These are phyloP conservation scores for Fraxinus pennsylvanica DNA, from an alignment of 257 asterid species.

Conservation along the genomic window DNA sequence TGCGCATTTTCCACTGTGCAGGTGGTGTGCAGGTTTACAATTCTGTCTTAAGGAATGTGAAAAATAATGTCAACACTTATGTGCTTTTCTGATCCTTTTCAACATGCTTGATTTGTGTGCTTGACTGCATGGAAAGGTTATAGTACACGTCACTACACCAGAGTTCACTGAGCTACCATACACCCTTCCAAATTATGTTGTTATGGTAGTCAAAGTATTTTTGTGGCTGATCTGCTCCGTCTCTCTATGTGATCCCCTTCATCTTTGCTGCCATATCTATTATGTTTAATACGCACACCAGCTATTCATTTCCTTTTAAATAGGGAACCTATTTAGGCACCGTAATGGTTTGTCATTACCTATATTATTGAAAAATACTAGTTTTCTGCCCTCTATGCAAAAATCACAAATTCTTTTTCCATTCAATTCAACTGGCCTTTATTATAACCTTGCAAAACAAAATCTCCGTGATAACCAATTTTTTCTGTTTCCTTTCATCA, in stretches of 20 bases:
- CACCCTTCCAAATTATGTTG: neutral
- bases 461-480: neutral
- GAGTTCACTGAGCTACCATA: neutral
- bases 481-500: neutral
- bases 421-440: neutral
- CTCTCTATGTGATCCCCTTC: neutral
- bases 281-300: too few relatives aligned
- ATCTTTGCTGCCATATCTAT: neutral
- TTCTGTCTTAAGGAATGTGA: slow-evolving; percentile 70
- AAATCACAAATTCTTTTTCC: neutral
- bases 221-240: neutral
- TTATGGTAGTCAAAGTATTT: neutral
- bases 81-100: slow-evolving; percentile 15
- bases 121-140: slow-evolving; percentile 20
- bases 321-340: neutral
- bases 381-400: neutral
- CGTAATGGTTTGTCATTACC: neutral
- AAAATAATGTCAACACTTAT: slow-evolving; percentile 23
- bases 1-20: slow-evolving; percentile 98
- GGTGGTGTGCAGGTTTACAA: slow-evolving; percentile 94
- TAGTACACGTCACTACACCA: neutral
- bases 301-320: neutral
- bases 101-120: slow-evolving; percentile 31
- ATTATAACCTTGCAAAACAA: neutral
- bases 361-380: neutral